These are phyloP conservation scores for Jaltomata sinuosa DNA, from an alignment of 257 asterid genomes.

Conservation along the genomic window DNA sequence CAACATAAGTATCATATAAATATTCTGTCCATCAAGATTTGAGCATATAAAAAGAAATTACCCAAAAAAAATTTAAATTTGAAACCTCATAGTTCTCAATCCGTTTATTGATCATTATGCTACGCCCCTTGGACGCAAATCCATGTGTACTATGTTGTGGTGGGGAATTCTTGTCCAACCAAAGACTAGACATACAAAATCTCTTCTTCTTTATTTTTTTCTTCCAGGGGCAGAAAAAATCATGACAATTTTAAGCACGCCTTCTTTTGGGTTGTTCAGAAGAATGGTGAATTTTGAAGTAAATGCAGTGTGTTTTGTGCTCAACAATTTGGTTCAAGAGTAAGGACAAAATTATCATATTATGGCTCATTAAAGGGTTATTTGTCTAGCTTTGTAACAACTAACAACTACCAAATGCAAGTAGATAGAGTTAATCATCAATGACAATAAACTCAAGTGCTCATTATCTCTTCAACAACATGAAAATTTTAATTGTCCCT, in stretches of 20 bases:
- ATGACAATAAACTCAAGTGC: background rate
- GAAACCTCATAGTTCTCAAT: background rate
- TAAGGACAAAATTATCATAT: background rate
- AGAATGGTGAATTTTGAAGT: background rate
- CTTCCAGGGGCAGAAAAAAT: background rate
- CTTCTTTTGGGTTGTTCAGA: background rate
- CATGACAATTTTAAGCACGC: background rate
- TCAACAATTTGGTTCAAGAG: background rate
- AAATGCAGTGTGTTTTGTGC: background rate
- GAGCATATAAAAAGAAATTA: background rate
- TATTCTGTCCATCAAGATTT: background rate
- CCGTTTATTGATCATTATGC: background rate
- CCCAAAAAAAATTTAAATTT: too few species aligned
- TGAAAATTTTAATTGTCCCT: background rate
- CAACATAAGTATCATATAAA: background rate
- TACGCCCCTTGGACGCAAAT: background rate
- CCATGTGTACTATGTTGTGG: conserved; percentile 1
- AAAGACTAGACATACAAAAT: background rate
- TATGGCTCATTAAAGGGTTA: background rate
- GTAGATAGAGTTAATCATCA: background rate
- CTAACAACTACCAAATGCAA: background rate
- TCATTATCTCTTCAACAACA: background rate
- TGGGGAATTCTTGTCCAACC: conserved; percentile 5
- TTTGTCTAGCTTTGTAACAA: background rate
- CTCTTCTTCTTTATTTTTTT: background rate